A percentile compares a stretch with the other conserved stretches of the same genome.
These are phyloP conservation scores for Arthrocladium fulminans DNA, from an alignment of 2,329 filamentous ascomycete genomes.

Conservation along the genomic window DNA sequence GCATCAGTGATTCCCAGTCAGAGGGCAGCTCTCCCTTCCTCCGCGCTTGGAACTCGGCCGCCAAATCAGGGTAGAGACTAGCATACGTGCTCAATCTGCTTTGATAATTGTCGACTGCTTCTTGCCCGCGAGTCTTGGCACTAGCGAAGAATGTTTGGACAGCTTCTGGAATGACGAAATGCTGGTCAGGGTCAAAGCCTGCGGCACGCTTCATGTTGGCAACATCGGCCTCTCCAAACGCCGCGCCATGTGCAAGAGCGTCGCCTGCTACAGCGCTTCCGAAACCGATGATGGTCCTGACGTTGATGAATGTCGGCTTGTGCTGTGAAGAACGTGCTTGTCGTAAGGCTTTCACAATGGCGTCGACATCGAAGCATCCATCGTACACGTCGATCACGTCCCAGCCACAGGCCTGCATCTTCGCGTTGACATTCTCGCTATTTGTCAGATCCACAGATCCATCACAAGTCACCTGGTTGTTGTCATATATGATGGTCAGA, in stretches of 20 bases:
- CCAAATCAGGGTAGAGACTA: constrained; percentile 38
- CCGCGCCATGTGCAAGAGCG: constrained; percentile 50
- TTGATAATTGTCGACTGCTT: constrained; percentile 43
- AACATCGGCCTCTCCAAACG: constrained; percentile 48
- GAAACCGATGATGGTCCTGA: constrained; percentile 45
- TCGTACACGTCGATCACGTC: constrained; percentile 47
- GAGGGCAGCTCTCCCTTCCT: constrained; percentile 40
- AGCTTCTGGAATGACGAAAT: constrained; percentile 39
- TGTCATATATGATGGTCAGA: constrained; percentile 51
- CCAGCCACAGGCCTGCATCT: constrained; percentile 51
- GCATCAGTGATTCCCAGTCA: constrained; percentile 46
- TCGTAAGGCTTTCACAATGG: constrained; percentile 40
- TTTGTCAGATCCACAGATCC: constrained; percentile 47
- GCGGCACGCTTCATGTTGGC: constrained; percentile 43
- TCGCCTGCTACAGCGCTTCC: constrained; percentile 42
- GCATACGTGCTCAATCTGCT: constrained; percentile 37
- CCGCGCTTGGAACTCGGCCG: constrained; percentile 41
- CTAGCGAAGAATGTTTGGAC: constrained; percentile 47
- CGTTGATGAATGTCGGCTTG: constrained; percentile 50
- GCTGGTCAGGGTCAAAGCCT: constrained; percentile 40
- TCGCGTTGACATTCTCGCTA: constrained; percentile 49
- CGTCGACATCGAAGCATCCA: constrained; percentile 43
- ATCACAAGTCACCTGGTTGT: constrained; percentile 54
- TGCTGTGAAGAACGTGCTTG: constrained; percentile 29
- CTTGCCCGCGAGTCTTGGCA: constrained; percentile 38